These are phyloP conservation scores for Trichophyton mentagrophytes DNA, from an alignment of 2,329 filamentous ascomycete genomes.

Conservation along the genomic window DNA sequence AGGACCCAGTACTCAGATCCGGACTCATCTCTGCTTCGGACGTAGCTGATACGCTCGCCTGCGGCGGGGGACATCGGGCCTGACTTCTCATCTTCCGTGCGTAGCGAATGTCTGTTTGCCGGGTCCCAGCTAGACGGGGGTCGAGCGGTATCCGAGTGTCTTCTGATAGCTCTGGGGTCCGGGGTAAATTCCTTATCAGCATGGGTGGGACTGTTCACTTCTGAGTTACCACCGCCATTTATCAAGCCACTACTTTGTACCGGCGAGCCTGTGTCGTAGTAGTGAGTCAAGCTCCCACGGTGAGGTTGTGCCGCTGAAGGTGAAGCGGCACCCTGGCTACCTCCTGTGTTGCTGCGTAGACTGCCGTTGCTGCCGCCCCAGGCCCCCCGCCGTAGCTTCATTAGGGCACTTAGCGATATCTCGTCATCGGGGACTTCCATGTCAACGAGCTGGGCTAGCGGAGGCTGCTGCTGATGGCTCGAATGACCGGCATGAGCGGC, in stretches of 20 bases:
- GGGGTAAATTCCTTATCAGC: background rate
- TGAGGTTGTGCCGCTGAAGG: conserved; percentile 21
- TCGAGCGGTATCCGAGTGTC: background rate
- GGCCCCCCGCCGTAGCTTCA: conserved; percentile 59
- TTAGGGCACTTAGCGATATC: conserved; percentile 59
- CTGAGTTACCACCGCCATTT: background rate
- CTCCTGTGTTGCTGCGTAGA: conserved; percentile 41
- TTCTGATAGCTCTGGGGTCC: background rate
- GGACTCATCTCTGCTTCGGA: conserved; percentile 19
- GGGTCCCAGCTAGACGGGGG: background rate
- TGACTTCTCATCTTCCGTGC: background rate
- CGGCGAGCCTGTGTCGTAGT: conserved; percentile 18
- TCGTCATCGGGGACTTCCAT: conserved; percentile 50
- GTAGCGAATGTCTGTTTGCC: background rate
- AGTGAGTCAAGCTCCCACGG: conserved; percentile 23
- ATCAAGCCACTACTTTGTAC: background rate
- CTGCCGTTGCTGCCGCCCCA: conserved; percentile 75
- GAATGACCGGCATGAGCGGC: conserved; percentile 40
- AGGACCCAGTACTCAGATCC: conserved; percentile 25
- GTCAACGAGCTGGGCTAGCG: conserved; percentile 61
- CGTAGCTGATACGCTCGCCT: conserved; percentile 25
- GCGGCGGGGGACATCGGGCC: background rate
- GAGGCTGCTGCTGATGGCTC: conserved; percentile 47
- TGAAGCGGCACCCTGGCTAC: conserved; percentile 26
- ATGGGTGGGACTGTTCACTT: background rate